phyloP scores from a whole-genome alignment of 352 stramenopile species.

The Globisporangium viniferum region DNA sequence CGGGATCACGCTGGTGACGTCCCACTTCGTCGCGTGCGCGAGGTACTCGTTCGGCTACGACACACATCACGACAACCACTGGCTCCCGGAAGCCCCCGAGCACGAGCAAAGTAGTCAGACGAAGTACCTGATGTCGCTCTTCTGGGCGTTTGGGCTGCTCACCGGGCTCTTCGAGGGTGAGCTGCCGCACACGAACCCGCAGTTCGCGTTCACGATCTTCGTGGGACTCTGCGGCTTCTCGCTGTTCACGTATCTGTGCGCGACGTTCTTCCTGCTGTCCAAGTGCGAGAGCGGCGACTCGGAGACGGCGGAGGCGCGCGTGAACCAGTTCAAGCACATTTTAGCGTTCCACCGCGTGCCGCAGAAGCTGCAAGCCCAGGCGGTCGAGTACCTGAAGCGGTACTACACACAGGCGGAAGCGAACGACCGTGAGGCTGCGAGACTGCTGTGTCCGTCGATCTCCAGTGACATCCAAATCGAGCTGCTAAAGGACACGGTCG shows the following conservation, averaged over 20 bases:
- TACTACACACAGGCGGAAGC: slow-evolving; percentile 62
- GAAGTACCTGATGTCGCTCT: slow-evolving; percentile 57
- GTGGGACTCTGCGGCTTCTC: slow-evolving; percentile 58
- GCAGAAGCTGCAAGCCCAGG: slow-evolving; percentile 39
- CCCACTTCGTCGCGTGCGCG: slow-evolving; percentile 52
- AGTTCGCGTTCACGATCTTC: slow-evolving; percentile 65
- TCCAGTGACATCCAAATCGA: slow-evolving; percentile 68
- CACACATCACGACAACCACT: slow-evolving; percentile 35
- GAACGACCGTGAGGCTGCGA: slow-evolving; percentile 58
- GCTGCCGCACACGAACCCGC: slow-evolving; percentile 36
- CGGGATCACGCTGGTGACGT: slow-evolving; percentile 39
- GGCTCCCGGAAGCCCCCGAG: slow-evolving; percentile 30
- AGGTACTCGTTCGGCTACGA: slow-evolving; percentile 54
- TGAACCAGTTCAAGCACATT: slow-evolving; percentile 69
- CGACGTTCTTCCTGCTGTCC: slow-evolving; percentile 73
- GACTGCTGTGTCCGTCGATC: slow-evolving; percentile 67
- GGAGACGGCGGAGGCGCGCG: slow-evolving; percentile 52
- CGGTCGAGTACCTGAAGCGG: slow-evolving; percentile 63
- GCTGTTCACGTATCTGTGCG: slow-evolving; percentile 65
- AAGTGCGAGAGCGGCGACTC: slow-evolving; percentile 60
- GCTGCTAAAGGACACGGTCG: slow-evolving; percentile 47
- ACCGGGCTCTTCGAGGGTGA: slow-evolving; percentile 60
- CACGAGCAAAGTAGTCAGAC: slow-evolving; percentile 12
- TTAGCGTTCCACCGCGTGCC: slow-evolving; percentile 64
- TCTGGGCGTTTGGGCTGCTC: slow-evolving; percentile 65